phyloP scores from a whole-genome alignment of 345 rosid genomes.

The Reutealis trisperma region DNA sequence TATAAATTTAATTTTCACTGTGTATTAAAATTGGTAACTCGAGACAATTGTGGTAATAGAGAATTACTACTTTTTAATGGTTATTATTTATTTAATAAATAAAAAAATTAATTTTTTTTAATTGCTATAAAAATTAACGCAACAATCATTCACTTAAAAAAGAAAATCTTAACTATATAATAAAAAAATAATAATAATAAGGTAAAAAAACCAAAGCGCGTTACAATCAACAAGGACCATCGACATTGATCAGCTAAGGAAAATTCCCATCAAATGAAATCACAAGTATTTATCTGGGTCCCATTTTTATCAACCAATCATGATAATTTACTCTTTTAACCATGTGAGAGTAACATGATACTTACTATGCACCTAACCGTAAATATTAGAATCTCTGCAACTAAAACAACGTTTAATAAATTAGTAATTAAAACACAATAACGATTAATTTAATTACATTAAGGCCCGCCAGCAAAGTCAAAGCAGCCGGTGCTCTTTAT shows the following conservation, averaged over 20 bases:
- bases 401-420: not conserved
- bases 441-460: no score
- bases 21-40: no score
- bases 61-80: no score
- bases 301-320: not conserved
- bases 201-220: not conserved
- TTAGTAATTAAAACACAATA: no score
- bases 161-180: not conserved
- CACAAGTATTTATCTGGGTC: not conserved
- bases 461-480: no score
- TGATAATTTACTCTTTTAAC: not conserved
- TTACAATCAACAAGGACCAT: not conserved
- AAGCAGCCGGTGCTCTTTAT: not conserved
- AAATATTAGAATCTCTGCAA: no score
- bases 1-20: no score
- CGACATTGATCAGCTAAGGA: not conserved
- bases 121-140: no score
- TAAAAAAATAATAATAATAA: not conserved
- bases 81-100: no score
- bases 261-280: not conserved
- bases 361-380: slow-evolving; percentile 15
- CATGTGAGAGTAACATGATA: not conserved
- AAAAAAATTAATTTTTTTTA: no score
- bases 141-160: no score
- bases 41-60: no score